A percentile compares a stretch with the other conserved stretches of the same genome.
These are phyloP conservation scores for Alternaria atra DNA, from an alignment of 2,329 filamentous ascomycete genomes.

Conservation along the genomic window DNA sequence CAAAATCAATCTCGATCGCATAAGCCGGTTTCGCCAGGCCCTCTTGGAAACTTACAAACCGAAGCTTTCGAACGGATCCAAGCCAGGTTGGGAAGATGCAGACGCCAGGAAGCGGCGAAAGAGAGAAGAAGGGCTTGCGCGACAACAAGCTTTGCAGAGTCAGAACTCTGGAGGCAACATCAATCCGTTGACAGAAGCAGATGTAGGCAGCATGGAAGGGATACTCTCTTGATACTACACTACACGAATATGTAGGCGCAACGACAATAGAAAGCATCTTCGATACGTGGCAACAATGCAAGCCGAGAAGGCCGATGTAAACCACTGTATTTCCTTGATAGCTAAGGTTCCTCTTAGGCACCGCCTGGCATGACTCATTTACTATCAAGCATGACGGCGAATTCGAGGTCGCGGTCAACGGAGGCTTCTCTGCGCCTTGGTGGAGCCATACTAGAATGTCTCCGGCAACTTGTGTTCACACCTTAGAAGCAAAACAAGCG, in stretches of 20 bases:
- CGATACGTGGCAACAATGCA: background rate
- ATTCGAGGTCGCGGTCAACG: background rate
- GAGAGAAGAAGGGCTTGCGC: conserved; percentile 58
- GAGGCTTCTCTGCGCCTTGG: background rate
- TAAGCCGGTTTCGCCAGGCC: conserved; percentile 68
- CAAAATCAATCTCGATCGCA: conserved; percentile 72
- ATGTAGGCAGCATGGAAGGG: background rate
- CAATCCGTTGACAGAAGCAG: background rate
- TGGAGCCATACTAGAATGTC: background rate
- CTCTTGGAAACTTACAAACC: conserved; percentile 51
- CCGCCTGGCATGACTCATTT: background rate
- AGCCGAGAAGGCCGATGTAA: background rate
- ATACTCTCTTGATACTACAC: conserved; percentile 7
- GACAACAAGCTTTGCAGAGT: conserved; percentile 53
- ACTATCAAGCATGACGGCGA: background rate
- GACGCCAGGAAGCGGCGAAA: conserved; percentile 51
- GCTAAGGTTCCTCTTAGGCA: background rate
- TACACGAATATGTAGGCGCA: background rate
- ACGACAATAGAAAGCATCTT: background rate
- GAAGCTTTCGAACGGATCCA: conserved; percentile 4
- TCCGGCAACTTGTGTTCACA: background rate
- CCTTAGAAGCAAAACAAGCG: background rate
- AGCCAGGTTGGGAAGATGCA: conserved; percentile 54
- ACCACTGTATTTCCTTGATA: background rate
- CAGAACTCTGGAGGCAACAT: background rate